Evolutionary conservation across 768 basidiomycete species (phyloP).

Genomic region (Candolleomyces eurysporus): DNA sequence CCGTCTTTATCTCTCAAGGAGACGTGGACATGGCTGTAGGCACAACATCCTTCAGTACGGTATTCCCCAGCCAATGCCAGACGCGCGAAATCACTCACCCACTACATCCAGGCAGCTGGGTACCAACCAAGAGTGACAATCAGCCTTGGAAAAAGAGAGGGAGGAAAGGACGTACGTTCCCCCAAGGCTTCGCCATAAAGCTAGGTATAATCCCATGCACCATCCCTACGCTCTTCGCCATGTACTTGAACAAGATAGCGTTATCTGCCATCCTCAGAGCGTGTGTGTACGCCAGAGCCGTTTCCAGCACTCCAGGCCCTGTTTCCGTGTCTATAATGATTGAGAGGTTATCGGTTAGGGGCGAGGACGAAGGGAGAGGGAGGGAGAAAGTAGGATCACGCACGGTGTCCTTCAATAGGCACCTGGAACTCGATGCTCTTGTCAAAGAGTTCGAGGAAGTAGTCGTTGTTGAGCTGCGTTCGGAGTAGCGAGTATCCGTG

Average conservation of each 20-base stretch:
- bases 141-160: neutral
- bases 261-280: slow-evolving; percentile 87
- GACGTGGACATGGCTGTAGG: slow-evolving; percentile 82
- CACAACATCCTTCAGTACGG: neutral
- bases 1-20: slow-evolving; percentile 71
- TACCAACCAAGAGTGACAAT: neutral
- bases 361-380: neutral
- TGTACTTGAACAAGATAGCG: slow-evolving; percentile 88
- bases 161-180: slow-evolving; percentile 63
- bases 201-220: slow-evolving; percentile 86
- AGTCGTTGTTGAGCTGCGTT: slow-evolving; percentile 84
- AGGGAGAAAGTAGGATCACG: slow-evolving; percentile 17
- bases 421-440: slow-evolving; percentile 69
- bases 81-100: slow-evolving; percentile 50
- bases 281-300: slow-evolving; percentile 81
- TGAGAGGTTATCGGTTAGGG: neutral
- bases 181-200: slow-evolving; percentile 99
- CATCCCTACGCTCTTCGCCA: slow-evolving; percentile 91
- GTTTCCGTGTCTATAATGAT: slow-evolving; percentile 77
- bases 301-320: slow-evolving; percentile 85
- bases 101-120: slow-evolving; percentile 89
- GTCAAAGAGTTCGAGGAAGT: slow-evolving; percentile 89
- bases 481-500: slow-evolving; percentile 95
- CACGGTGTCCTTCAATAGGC: slow-evolving; percentile 85
- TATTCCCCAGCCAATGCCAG: neutral